These are phyloP conservation scores for Scytalidium lignicola DNA, from an alignment of 2,329 filamentous ascomycete species.

Conservation along the genomic window DNA sequence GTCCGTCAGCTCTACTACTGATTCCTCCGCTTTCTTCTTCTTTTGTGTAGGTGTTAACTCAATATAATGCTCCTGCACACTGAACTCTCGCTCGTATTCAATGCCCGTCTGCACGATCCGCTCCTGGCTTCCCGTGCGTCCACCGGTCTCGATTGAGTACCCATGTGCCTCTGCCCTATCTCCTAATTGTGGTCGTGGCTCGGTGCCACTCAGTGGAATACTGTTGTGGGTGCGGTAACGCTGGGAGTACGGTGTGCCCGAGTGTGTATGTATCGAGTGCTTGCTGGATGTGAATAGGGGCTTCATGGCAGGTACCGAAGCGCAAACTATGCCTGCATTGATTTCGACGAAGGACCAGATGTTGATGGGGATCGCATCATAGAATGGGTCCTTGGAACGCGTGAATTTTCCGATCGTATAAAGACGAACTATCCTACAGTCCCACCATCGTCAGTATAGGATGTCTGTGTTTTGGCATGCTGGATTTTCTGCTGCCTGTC, in stretches of 20 bases:
- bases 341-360: slow-evolving; percentile 29
- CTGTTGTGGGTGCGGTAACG: neutral
- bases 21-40: neutral
- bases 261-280: neutral
- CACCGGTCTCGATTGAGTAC: neutral
- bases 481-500: too few species aligned
- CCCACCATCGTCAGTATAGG: neutral
- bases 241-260: neutral
- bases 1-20: neutral
- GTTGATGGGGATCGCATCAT: slow-evolving; percentile 23
- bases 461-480: too few species aligned
- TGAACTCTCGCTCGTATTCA: neutral
- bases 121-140: neutral
- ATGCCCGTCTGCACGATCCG: neutral
- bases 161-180: neutral
- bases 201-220: neutral
- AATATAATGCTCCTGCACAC: neutral
- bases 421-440: slow-evolving; percentile 23
- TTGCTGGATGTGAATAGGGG: slow-evolving; percentile 6
- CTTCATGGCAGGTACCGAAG: slow-evolving; percentile 20
- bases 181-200: neutral
- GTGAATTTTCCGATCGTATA: slow-evolving; percentile 26
- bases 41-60: neutral
- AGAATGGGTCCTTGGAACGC: slow-evolving; percentile 19
- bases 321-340: slow-evolving; percentile 27